Percentiles rank a stretch among this genome's conserved stretches.
Evolutionary conservation across 192 early-diverging fungal genomes (phyloP).

Genomic region (Podila verticillata): DNA sequence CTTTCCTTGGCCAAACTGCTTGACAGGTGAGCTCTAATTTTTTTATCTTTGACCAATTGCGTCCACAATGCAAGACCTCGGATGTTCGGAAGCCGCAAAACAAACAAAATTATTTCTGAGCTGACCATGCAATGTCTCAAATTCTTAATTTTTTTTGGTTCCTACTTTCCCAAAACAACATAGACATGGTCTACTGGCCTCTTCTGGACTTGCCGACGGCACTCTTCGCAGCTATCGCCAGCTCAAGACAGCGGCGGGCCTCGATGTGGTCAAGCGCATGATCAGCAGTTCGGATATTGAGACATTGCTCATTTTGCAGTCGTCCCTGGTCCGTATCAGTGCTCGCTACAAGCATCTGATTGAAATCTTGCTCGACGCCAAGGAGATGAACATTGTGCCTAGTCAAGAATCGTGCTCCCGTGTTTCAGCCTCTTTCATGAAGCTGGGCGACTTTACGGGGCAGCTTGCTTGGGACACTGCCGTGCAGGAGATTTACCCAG

Average conservation of each 20-base stretch:
- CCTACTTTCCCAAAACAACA: not conserved
- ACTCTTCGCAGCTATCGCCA: constrained; percentile 39
- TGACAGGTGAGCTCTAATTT: constrained; percentile 23
- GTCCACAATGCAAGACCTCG: not conserved
- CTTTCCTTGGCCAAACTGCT: constrained; percentile 39
- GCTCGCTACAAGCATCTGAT: constrained; percentile 45
- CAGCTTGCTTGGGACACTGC: constrained; percentile 52
- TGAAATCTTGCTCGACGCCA: constrained; percentile 45
- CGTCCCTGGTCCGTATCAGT: constrained; percentile 14
- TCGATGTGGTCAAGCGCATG: constrained; percentile 30
- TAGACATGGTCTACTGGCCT: constrained; percentile 36
- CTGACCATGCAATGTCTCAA: not conserved
- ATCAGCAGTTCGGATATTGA: constrained; percentile 27
- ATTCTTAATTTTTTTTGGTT: not conserved
- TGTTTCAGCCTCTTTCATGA: constrained; percentile 35
- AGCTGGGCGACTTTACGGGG: constrained; percentile 37
- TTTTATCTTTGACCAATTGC: constrained; percentile 2
- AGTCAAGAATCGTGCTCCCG: constrained; percentile 38
- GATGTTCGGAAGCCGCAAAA: too few relatives aligned
- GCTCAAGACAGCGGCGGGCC: constrained; percentile 26
- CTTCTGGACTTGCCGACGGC: constrained; percentile 46
- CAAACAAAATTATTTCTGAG: too few relatives aligned
- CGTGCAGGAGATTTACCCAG: constrained; percentile 49
- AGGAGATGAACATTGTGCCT: constrained; percentile 48
- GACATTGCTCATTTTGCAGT: constrained; percentile 27